Conservation (phyloP, 208 protist genomes). For the Angomonas ambiguus region DNA sequence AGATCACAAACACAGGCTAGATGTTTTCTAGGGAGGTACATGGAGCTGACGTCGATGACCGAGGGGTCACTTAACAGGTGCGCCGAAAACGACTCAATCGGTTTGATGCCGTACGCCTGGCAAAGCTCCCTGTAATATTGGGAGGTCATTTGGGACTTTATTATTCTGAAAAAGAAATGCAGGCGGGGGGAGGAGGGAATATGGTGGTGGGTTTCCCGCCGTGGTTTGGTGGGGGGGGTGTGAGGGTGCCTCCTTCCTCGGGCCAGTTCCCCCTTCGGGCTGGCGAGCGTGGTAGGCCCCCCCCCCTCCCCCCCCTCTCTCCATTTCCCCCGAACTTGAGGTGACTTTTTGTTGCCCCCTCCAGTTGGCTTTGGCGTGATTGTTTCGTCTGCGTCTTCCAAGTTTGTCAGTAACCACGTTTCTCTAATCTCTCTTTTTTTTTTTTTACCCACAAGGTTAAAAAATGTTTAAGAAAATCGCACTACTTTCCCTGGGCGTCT, state of each 20-base stretch:
- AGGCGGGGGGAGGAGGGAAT: too few relatives aligned
- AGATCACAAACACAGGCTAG: slow-evolving; percentile 33
- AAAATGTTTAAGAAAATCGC: slow-evolving; percentile 6
- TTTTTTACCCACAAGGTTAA: background rate
- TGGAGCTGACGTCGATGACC: slow-evolving; percentile 34
- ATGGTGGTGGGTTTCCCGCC: too few relatives aligned
- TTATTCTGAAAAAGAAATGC: too few relatives aligned
- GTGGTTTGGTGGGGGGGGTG: background rate
- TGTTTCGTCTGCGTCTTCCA: too few relatives aligned
- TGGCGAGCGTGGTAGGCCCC: too few relatives aligned
- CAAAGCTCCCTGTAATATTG: background rate
- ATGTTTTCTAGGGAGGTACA: slow-evolving; percentile 42
- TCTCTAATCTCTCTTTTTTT: slow-evolving; percentile 1
- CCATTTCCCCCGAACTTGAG: too few relatives aligned
- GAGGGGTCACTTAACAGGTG: slow-evolving; percentile 8
- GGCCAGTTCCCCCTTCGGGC: too few relatives aligned
- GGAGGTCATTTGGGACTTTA: background rate
- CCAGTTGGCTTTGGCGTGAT: too few relatives aligned
- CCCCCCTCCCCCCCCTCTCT: too few relatives aligned
- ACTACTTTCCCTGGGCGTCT: slow-evolving; percentile 3
- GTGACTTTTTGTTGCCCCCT: too few relatives aligned
- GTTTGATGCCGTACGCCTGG: background rate
- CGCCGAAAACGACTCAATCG: background rate
- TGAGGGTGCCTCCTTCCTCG: too few relatives aligned
- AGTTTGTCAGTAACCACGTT: too few relatives aligned